A percentile compares a stretch with the other conserved stretches of the same genome.
phyloP scores from a whole-genome alignment of 768 basidiomycete genomes.

The Tulasnella sp. region DNA sequence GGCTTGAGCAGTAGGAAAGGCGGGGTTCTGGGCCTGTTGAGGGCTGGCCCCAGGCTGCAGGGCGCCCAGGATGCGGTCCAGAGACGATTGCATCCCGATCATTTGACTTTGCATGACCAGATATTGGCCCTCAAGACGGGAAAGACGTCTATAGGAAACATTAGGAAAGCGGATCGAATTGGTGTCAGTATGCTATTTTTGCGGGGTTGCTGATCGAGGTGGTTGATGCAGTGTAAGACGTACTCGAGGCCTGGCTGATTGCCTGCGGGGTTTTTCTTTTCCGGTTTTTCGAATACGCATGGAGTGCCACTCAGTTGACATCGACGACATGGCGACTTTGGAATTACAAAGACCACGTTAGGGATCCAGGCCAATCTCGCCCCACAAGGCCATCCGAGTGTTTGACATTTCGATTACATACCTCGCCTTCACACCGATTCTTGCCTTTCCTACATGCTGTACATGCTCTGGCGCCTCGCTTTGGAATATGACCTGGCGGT shows the following conservation, averaged over 20 bases:
- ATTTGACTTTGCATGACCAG: constrained; percentile 90
- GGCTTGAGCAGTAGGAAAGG: constrained; percentile 7
- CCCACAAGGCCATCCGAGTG: background rate
- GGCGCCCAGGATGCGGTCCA: constrained; percentile 74
- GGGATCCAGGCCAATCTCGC: constrained; percentile 2
- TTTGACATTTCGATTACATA: constrained; percentile 36
- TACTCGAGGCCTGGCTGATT: constrained; percentile 65
- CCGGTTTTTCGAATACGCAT: constrained; percentile 88
- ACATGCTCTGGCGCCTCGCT: constrained; percentile 85
- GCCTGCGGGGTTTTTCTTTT: constrained; percentile 67
- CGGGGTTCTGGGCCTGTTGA: constrained; percentile 35
- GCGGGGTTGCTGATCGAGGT: background rate
- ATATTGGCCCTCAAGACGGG: constrained; percentile 82
- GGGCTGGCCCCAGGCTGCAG: constrained; percentile 46
- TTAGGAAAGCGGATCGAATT: background rate
- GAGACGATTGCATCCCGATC: constrained; percentile 88
- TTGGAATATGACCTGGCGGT: constrained; percentile 59
- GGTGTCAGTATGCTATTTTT: background rate
- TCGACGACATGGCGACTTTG: constrained; percentile 83
- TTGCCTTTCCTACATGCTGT: constrained; percentile 88
- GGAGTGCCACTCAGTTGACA: constrained; percentile 77
- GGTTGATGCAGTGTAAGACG: constrained; percentile 23
- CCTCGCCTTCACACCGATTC: constrained; percentile 92
- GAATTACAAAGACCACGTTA: constrained; percentile 7
- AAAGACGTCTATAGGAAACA: constrained; percentile 57